These are phyloP conservation scores for Ophiostoma ips DNA, from an alignment of 2,329 filamentous ascomycete species.

Conservation along the genomic window DNA sequence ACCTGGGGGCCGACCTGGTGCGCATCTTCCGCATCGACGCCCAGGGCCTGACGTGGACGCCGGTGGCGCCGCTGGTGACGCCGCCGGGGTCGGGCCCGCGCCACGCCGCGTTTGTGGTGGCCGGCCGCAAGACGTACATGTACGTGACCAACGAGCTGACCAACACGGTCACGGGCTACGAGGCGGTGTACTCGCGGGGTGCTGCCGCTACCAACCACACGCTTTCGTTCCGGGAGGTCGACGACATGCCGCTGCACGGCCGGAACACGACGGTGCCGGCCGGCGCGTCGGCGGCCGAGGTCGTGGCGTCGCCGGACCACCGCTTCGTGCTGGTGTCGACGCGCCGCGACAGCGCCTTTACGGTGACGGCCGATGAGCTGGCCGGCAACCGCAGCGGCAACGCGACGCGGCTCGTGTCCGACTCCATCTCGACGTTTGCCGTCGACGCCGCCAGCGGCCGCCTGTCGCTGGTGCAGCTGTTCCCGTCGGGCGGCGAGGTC, in stretches of 20 bases:
- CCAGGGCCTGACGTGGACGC: slow-evolving; percentile 27
- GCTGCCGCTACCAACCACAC: slow-evolving; percentile 22
- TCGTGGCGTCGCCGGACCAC: slow-evolving; percentile 41
- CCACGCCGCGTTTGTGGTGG: slow-evolving; percentile 45
- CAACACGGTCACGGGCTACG: slow-evolving; percentile 42
- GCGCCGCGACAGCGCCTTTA: slow-evolving; percentile 45
- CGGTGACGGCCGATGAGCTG: no score
- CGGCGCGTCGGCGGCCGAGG: slow-evolving; percentile 38
- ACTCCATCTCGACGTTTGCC: slow-evolving; percentile 49
- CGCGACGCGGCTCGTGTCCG: slow-evolving; percentile 36
- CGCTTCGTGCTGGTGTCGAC: slow-evolving; percentile 55
- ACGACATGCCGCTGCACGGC: slow-evolving; percentile 34
- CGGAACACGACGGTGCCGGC: slow-evolving; percentile 25
- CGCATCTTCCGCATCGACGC: slow-evolving; percentile 41
- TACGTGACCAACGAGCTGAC: slow-evolving; percentile 49
- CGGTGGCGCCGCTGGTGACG: slow-evolving; percentile 27
- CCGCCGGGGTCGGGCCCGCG: slow-evolving; percentile 47
- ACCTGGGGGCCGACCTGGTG: slow-evolving; percentile 50
- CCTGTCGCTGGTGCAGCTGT: slow-evolving; percentile 40
- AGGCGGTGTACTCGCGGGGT: slow-evolving; percentile 34
- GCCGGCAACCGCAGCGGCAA: no score
- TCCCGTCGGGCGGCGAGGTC: slow-evolving; percentile 47
- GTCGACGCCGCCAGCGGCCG: slow-evolving; percentile 40
- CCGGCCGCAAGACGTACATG: slow-evolving; percentile 33
- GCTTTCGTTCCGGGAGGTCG: slow-evolving; percentile 33